A percentile compares a stretch with the other conserved stretches of the same genome.
phyloP scores from a whole-genome alignment of 2,329 filamentous ascomycete genomes.

The Periconia macrospinosa region DNA sequence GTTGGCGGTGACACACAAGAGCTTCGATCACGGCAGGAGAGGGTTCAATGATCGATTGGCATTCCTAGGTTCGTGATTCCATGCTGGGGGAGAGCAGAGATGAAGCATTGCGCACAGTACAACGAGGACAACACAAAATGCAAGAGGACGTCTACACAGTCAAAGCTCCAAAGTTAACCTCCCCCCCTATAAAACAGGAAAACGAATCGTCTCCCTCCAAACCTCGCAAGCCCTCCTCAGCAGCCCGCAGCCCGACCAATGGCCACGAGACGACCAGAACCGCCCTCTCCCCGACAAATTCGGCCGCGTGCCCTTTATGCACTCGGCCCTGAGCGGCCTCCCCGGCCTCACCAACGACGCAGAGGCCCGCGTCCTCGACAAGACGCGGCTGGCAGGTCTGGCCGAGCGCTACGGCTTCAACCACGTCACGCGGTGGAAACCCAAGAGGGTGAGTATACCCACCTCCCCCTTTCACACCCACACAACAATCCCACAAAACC shows the following conservation, averaged over 20 bases:
- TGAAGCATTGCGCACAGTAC: slow-evolving; percentile 6
- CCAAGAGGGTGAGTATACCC: slow-evolving; percentile 66
- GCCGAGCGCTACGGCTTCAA: slow-evolving; percentile 71
- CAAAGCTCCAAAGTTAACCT: too few relatives aligned
- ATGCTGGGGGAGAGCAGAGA: not conserved
- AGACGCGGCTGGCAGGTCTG: slow-evolving; percentile 67
- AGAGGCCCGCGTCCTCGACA: slow-evolving; percentile 64
- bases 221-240: slow-evolving; percentile 64
- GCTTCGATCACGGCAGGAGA: slow-evolving; percentile 91
- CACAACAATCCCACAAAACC: not conserved
- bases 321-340: slow-evolving; percentile 72
- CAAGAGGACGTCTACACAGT: too few relatives aligned
- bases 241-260: slow-evolving; percentile 41
- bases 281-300: slow-evolving; percentile 29
- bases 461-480: not conserved
- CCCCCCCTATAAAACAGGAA: slow-evolving; percentile 54
- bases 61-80: slow-evolving; percentile 69
- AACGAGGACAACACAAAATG: too few relatives aligned
- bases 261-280: slow-evolving; percentile 21
- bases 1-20: slow-evolving; percentile 97
- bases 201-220: slow-evolving; percentile 66
- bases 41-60: slow-evolving; percentile 93
- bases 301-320: slow-evolving; percentile 66
- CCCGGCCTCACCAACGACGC: slow-evolving; percentile 68
- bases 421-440: slow-evolving; percentile 85